Conservation (phyloP, 805 yeast species). For the Clavispora phyllophila region DNA sequence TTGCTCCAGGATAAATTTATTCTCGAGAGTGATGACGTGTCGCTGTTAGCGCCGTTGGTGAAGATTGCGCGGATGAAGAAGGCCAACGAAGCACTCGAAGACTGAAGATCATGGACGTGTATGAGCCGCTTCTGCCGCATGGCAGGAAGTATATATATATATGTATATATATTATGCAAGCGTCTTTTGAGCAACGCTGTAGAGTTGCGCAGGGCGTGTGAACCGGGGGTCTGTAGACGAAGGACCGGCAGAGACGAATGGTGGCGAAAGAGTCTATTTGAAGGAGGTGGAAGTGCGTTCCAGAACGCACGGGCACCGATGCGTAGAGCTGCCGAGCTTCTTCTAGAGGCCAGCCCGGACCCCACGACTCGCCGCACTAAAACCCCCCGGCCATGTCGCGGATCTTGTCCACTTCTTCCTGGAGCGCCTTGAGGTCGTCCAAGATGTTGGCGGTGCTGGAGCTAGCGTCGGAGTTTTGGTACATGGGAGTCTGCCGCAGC, state of each 20-base stretch:
- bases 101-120: not conserved
- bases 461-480: constrained; percentile 8
- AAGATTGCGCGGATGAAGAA: constrained; percentile 69
- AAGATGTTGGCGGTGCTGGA: constrained; percentile 47
- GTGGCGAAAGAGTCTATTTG: no score
- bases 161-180: not conserved
- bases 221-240: no score
- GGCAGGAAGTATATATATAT: not conserved
- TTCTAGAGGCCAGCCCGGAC: no score
- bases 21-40: constrained; percentile 53
- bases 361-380: no score
- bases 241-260: no score
- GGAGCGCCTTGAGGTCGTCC: constrained; percentile 61
- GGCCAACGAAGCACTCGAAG: constrained; percentile 21
- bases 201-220: no score
- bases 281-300: not conserved
- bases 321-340: no score
- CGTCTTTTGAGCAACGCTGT: not conserved
- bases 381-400: constrained; percentile 43
- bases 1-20: constrained; percentile 66
- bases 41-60: constrained; percentile 66
- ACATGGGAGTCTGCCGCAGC: constrained; percentile 11
- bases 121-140: not conserved
- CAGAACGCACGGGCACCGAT: not conserved
- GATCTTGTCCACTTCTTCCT: constrained; percentile 63